Base-by-base conservation (phyloP, 1,139 yeast species). In the Taphrina pruni region DNA sequence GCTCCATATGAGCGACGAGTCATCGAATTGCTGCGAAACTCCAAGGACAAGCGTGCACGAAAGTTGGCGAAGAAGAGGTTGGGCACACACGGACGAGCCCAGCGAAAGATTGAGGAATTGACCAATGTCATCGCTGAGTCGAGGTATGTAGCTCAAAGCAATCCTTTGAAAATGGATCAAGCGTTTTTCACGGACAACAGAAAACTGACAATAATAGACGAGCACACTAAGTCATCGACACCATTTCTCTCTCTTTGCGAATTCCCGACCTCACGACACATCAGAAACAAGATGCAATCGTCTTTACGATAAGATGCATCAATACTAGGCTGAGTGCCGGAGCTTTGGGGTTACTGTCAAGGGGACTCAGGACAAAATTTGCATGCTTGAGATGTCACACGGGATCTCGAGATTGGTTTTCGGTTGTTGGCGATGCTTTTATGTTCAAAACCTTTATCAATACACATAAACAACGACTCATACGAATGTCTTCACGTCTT, bases 31-130 rank as follows among this genome's bases (percentile, higher is more conserved):
- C 88, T 95, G 89, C 94, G 99, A 88, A 95, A 95, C 87, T 94
- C 97, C 82, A 97, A 97, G 88, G 99, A 95, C 87, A 95, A 95
- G 96, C 95, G 99, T 87, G 99, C 99, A 79, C 91, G 95, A 90
- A 95, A 95, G 92, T 93, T 95, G 82, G 97, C 98, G 78, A 95
- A 95, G 95, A 94, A 91, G 97, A 65, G 97, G 94, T 91, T 95
- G 83, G 99, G 99, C 85, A 92, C 99, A 80, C 96, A 93, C 89
- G 89, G 88, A 87, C 95, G 99, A 89, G 97, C 99, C 81, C 90
- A 91, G 89, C 95, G 90, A 83, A 95, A 95, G 92, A 96, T 94
- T 83, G 99, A 95, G 86, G 97, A 93, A 85, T 90, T 95, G 94
- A 90, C 87, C 88, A 84, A 86, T 82, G 87, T 94, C 86, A 94